Evolutionary conservation across 495 filamentous ascomycete genomes (phyloP).

Genomic region (Immersiella caudata): DNA sequence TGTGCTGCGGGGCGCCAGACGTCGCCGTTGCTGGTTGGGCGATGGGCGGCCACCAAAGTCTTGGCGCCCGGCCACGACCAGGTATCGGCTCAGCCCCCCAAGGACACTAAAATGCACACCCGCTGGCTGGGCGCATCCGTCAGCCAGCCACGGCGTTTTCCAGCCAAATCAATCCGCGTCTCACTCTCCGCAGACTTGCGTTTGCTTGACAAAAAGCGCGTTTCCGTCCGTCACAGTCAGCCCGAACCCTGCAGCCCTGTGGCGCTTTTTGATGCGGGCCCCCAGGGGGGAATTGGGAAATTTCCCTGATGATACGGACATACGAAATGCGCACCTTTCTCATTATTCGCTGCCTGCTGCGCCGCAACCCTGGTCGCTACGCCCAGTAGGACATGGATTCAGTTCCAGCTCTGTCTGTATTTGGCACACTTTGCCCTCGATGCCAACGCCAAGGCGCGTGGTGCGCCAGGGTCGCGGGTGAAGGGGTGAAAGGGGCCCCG

Average conservation of each 20-base stretch:
- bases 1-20: neutral
- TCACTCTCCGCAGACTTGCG: no score
- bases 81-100: neutral
- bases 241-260: neutral
- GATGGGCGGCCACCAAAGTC: neutral
- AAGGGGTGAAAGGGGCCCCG: neutral
- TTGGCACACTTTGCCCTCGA: no score
- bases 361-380: no score
- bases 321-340: no score
- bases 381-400: no score
- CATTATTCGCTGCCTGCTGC: no score
- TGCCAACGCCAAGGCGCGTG: neutral
- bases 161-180: no score
- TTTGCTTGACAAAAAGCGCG: no score
- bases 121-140: neutral
- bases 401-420: no score
- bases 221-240: neutral
- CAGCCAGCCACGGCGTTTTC: neutral
- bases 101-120: neutral
- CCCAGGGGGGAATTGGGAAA: neutral
- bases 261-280: neutral
- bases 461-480: neutral
- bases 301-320: no score
- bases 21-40: no score
- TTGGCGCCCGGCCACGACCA: neutral